Evolutionary conservation across 371 early-diverging fungal genomes (phyloP).

Genomic region (Circinella minor): DNA sequence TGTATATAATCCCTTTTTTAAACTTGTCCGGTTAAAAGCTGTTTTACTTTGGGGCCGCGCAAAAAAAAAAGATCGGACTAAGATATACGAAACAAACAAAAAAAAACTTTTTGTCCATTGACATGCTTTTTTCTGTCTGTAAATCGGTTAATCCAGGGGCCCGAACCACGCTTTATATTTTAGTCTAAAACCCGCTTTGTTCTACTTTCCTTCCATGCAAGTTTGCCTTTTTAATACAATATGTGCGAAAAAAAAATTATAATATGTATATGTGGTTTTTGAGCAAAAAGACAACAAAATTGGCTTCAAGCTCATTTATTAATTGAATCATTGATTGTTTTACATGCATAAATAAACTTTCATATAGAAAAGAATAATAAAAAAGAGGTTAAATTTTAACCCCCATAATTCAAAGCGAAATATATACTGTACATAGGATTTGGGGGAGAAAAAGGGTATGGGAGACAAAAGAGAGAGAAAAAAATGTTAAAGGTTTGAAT

Average conservation of each 20-base stretch:
- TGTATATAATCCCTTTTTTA: not conserved
- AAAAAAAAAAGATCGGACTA: slow-evolving; percentile 3
- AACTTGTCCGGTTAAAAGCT: not conserved
- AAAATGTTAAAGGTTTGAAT: not conserved
- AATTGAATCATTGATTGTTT: not conserved
- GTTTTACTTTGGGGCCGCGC: not conserved
- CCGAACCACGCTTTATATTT: not conserved
- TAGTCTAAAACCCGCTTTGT: not conserved
- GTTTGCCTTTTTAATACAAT: slow-evolving; percentile 4
- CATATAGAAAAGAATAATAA: not conserved
- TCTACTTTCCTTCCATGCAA: not conserved
- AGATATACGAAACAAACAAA: not conserved
- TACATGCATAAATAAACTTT: slow-evolving; percentile 10
- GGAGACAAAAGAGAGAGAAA: no score
- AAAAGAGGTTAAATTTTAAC: not conserved
- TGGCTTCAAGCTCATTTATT: not conserved
- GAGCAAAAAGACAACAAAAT: not conserved
- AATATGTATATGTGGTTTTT: not conserved
- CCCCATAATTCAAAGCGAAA: not conserved
- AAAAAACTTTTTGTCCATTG: not conserved
- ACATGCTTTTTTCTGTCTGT: not conserved
- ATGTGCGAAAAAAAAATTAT: not conserved
- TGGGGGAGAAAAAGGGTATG: no score
- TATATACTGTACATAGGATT: not conserved
- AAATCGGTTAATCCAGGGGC: slow-evolving; percentile 4